These are phyloP conservation scores for Fragosphaeria purpurea DNA, from an alignment of 2,329 filamentous ascomycete species.

Conservation along the genomic window DNA sequence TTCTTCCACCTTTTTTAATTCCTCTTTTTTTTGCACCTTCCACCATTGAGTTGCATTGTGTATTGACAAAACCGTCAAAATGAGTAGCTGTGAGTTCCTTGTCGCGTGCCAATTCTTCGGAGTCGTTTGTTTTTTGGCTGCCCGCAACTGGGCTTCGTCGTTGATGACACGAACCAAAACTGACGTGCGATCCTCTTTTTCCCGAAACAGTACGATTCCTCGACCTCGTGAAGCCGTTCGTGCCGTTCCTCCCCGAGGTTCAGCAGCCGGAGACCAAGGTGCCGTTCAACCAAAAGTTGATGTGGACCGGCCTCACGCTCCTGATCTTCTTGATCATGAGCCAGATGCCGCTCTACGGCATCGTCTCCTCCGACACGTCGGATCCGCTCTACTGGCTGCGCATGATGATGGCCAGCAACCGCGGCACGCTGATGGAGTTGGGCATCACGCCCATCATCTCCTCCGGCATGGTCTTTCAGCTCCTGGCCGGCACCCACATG, in stretches of 20 bases:
- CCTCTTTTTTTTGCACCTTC: neutral
- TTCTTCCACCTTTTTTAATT: neutral
- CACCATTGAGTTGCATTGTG: too few relatives aligned
- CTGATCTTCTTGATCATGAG: constrained; percentile 99
- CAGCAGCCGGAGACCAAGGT: constrained; percentile 97
- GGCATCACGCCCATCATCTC: constrained; percentile 99
- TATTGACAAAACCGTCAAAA: constrained; percentile 14
- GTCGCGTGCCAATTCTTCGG: constrained; percentile 1
- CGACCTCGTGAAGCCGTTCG: constrained; percentile 98
- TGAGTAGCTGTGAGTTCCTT: constrained; percentile 28
- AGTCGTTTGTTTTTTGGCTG: neutral
- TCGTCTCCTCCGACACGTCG: constrained; percentile 96
- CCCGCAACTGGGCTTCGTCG: too few relatives aligned
- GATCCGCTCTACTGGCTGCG: constrained; percentile 99
- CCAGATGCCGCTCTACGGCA: constrained; percentile 98
- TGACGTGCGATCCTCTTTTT: neutral
- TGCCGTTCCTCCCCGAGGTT: constrained; percentile 98
- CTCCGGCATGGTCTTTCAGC: constrained; percentile 99
- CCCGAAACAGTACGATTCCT: constrained; percentile 88
- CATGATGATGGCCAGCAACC: constrained; percentile 99
- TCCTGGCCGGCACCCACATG: constrained; percentile 96
- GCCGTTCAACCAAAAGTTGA: constrained; percentile 96
- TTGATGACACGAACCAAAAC: neutral
- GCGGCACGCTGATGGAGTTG: constrained; percentile 90
- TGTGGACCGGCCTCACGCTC: constrained; percentile 90